These are phyloP conservation scores for Escovopsis weberi DNA, from an alignment of 2,329 filamentous ascomycete genomes.

Conservation along the genomic window DNA sequence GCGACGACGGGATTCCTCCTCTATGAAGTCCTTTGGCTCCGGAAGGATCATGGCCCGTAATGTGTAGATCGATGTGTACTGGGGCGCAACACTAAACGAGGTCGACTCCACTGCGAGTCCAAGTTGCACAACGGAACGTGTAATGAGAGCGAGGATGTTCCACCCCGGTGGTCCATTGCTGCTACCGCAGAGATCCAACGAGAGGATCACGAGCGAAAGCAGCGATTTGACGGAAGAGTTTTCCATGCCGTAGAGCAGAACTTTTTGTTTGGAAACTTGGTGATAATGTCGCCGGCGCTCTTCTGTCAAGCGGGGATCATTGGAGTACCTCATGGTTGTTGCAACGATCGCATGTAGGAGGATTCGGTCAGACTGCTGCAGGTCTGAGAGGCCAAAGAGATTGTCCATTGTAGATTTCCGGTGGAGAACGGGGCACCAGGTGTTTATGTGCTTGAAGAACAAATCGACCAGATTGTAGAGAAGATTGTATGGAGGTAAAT, in stretches of 20 bases:
- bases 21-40: constrained; percentile 71
- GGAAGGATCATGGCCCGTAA: constrained; percentile 72
- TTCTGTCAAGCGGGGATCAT: constrained; percentile 58
- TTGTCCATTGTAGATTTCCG: constrained; percentile 67
- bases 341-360: constrained; percentile 80
- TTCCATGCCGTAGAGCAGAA: constrained; percentile 75
- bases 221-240: constrained; percentile 80
- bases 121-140: constrained; percentile 74
- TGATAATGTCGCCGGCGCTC: constrained; percentile 64
- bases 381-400: constrained; percentile 60
- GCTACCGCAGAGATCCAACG: constrained; percentile 69
- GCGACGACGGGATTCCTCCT: constrained; percentile 72
- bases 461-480: constrained; percentile 59
- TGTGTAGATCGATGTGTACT: constrained; percentile 78
- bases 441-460: constrained; percentile 69
- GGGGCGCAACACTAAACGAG: constrained; percentile 62
- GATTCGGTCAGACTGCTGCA: constrained; percentile 71
- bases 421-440: constrained; percentile 84
- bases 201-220: constrained; percentile 76
- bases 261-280: constrained; percentile 68
- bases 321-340: constrained; percentile 73
- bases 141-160: constrained; percentile 83
- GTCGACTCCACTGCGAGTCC: constrained; percentile 73
- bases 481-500: constrained; percentile 61
- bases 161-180: constrained; percentile 85